Base-by-base conservation (phyloP, 2,329 filamentous ascomycete genomes). In the Colletotrichum endophyticum region DNA sequence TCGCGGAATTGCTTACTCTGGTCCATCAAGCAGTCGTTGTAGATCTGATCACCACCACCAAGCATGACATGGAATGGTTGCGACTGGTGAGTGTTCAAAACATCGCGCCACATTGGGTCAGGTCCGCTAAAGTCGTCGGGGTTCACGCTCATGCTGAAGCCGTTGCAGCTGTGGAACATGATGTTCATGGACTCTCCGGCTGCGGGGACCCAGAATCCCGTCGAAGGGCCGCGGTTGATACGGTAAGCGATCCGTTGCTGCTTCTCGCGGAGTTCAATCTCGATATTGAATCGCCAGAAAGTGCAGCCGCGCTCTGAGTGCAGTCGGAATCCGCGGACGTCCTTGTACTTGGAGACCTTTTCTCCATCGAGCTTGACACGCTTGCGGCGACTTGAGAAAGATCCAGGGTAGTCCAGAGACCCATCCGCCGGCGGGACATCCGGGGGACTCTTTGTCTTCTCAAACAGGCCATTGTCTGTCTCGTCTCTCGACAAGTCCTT, bases 101-200 rank as follows among this genome's bases (percentile, higher is more conserved):
- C 95, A 83, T 99, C 97, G 72, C 96, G 94, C 97, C 98, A 99
- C 85, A 99, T 90, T 2, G 97, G 97, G 85, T 99, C 97, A 1
- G 98, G 97, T 0, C 97, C 97, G 81, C 94, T 97, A 83, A 98
- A 94, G 62, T 93, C 90, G 82, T 98, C 91, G 0, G 95, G 87
- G 78, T 98, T 93, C 28, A 95, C 94, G 73, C 91, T 94, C 68
- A 94, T 84, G 80, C 95, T 96, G 87, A 99, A 99, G 3, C 98
- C 97, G 83, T 99, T 99, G 87, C 97, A 98, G 83, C 95, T 98
- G 87, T 99, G 92, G 86, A 98, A 99, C 96, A 99, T 98, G 83
- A 98, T 95, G 86, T 99, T 98, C 97, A 99, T 99, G 4, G 94
- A 92, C 83, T 98, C 91, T 19, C 92, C 94, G 66, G 90, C 91